Conservation (phyloP, 2,329 filamentous ascomycete genomes). For the Penicillium sp. region DNA sequence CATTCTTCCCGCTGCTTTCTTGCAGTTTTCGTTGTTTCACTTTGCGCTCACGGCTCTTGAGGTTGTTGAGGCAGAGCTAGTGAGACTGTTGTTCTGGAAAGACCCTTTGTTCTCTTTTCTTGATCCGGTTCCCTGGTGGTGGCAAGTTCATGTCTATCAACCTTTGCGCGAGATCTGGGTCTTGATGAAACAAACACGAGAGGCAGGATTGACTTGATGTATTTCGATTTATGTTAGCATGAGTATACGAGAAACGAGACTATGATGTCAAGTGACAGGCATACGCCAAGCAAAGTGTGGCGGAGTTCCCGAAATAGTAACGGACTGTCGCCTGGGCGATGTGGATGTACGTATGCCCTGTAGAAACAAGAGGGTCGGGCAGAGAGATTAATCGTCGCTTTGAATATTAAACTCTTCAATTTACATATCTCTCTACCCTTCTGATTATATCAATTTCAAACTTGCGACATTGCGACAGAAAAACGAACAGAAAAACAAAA, state of each 20-base stretch:
- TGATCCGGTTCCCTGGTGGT: slow-evolving; percentile 59
- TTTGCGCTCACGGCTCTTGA: neutral
- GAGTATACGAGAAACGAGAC: slow-evolving; percentile 9
- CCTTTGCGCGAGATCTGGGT: slow-evolving; percentile 42
- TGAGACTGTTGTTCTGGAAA: slow-evolving; percentile 51
- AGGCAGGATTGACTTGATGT: slow-evolving; percentile 32
- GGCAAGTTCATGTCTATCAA: slow-evolving; percentile 58
- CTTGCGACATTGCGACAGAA: neutral
- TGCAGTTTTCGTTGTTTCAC: neutral
- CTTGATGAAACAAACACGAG: slow-evolving; percentile 41
- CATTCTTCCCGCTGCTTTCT: neutral
- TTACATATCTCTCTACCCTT: neutral
- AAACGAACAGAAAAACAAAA: neutral
- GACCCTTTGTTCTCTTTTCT: slow-evolving; percentile 54
- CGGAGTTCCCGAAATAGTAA: slow-evolving; percentile 24
- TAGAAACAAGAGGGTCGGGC: neutral
- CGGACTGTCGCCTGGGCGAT: slow-evolving; percentile 27
- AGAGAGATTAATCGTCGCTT: neutral
- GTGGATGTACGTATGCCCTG: neutral
- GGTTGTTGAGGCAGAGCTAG: slow-evolving; percentile 6
- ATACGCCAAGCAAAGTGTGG: slow-evolving; percentile 16
- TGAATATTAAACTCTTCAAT: neutral
- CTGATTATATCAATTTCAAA: neutral
- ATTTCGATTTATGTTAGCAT: neutral
- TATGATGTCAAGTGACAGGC: slow-evolving; percentile 5